A percentile compares a stretch with the other conserved stretches of the same genome.
Evolutionary conservation across 345 rosid genomes (phyloP).

Genomic region (Populus davidiana): DNA sequence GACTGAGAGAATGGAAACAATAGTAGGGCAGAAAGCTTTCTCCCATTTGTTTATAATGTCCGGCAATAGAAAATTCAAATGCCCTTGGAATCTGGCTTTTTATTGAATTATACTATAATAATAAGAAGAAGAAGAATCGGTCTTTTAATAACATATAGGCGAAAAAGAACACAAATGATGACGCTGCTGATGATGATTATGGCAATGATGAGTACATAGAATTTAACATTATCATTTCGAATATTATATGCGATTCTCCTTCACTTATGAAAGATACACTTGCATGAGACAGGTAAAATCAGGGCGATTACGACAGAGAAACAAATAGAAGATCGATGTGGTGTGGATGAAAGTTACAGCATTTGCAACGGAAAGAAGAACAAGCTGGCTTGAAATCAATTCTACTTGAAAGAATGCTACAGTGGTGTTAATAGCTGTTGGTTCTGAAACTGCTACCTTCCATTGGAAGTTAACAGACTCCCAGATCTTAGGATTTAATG

Average conservation of each 20-base stretch:
- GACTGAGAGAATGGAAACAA: neutral
- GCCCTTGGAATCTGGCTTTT: slow-evolving; percentile 17
- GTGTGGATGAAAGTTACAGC: neutral
- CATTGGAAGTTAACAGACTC: too few relatives aligned
- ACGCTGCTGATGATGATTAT: neutral
- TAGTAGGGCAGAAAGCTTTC: neutral
- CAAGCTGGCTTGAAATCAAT: neutral
- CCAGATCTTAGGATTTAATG: neutral
- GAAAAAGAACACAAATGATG: neutral
- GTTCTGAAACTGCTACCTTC: too few relatives aligned
- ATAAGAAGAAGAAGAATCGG: too few relatives aligned
- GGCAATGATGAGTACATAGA: neutral
- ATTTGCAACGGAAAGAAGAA: neutral
- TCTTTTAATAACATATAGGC: neutral
- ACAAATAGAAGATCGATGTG: neutral
- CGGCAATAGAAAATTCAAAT: neutral
- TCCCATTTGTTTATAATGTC: neutral
- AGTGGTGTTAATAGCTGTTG: too few relatives aligned
- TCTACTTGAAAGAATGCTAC: too few relatives aligned
- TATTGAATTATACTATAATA: neutral
- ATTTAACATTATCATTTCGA: neutral
- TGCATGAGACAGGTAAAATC: neutral
- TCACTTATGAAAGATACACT: neutral
- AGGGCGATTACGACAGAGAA: neutral
- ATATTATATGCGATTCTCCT: neutral